A percentile compares a stretch with the other conserved stretches of the same genome.
These are phyloP conservation scores for Thozetella sp. DNA, from an alignment of 495 filamentous ascomycete species.

Conservation along the genomic window DNA sequence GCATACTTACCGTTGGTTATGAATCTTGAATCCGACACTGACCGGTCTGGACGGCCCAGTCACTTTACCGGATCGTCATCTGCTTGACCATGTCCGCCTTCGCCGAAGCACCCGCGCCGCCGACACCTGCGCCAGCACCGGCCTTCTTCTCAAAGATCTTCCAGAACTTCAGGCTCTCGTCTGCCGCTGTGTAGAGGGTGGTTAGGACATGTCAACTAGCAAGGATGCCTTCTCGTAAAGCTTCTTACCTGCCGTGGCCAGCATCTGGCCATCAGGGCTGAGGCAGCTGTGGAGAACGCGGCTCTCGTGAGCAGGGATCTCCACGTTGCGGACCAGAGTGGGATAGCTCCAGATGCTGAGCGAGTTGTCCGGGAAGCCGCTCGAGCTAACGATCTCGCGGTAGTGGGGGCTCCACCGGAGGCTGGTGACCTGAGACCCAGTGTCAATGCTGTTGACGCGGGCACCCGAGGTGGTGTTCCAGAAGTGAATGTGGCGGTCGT, in stretches of 20 bases:
- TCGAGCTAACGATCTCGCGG: slow-evolving; percentile 96
- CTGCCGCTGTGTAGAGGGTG: slow-evolving; percentile 59
- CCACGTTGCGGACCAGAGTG: slow-evolving; percentile 91
- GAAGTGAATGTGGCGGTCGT: slow-evolving; percentile 98
- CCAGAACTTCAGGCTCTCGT: slow-evolving; percentile 99
- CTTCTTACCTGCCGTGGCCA: slow-evolving; percentile 78
- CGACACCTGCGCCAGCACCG: slow-evolving; percentile 60
- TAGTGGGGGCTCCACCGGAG: slow-evolving; percentile 95
- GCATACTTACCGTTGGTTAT: slow-evolving; percentile 48
- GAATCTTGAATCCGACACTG: slow-evolving; percentile 22
- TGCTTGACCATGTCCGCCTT: slow-evolving; percentile 83
- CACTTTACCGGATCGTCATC: slow-evolving; percentile 89
- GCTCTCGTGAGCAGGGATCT: slow-evolving; percentile 99
- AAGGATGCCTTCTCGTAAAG: neutral
- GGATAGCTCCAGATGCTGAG: slow-evolving; percentile 99
- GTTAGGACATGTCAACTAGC: slow-evolving; percentile 13
- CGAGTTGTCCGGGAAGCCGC: slow-evolving; percentile 97
- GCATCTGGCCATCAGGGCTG: slow-evolving; percentile 95
- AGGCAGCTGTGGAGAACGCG: slow-evolving; percentile 92
- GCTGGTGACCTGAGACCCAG: slow-evolving; percentile 93
- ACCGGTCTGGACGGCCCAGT: slow-evolving; percentile 11
- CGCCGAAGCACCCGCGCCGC: slow-evolving; percentile 53
- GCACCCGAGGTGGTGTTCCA: slow-evolving; percentile 99
- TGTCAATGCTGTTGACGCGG: slow-evolving; percentile 97
- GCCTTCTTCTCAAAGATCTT: slow-evolving; percentile 99